These are phyloP conservation scores for Plenodomus tracheiphilus DNA, from an alignment of 2,329 filamentous ascomycete species.

Conservation along the genomic window DNA sequence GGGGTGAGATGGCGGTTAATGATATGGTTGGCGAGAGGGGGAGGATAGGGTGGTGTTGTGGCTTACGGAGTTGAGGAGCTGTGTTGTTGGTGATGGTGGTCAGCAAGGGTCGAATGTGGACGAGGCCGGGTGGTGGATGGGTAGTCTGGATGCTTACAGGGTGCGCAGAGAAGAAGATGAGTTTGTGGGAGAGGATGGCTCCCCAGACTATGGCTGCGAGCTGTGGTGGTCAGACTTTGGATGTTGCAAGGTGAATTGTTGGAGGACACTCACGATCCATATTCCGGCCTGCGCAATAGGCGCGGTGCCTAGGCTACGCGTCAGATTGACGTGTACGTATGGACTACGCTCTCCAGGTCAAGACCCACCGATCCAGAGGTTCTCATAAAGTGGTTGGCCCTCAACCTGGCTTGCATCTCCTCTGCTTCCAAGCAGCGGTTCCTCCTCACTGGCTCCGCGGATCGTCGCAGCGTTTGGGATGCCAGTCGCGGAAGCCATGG, in stretches of 20 bases:
- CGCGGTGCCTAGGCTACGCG: conserved; percentile 69
- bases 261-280: conserved; percentile 60
- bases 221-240: conserved; percentile 40
- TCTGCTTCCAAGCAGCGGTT: conserved; percentile 70
- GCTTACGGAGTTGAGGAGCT: conserved; percentile 57
- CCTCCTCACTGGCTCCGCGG: conserved; percentile 57
- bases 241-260: neutral
- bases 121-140: too few species aligned
- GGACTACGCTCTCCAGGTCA: neutral
- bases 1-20: conserved; percentile 9
- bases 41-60: conserved; percentile 8
- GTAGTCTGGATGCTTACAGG: too few species aligned
- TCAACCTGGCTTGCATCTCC: conserved; percentile 75
- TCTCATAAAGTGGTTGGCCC: conserved; percentile 65
- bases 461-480: conserved; percentile 54
- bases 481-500: conserved; percentile 71
- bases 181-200: conserved; percentile 67
- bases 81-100: conserved; percentile 4
- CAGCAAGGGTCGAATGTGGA: conserved; percentile 2
- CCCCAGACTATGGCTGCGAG: conserved; percentile 78
- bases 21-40: conserved; percentile 16
- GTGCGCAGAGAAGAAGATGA: conserved; percentile 87
- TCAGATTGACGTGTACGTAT: neutral
- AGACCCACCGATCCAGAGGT: conserved; percentile 73
- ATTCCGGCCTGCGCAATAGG: conserved; percentile 78